Evolutionary conservation across 2,329 filamentous ascomycete genomes (phyloP).

Genomic region (Alternaria novae-zelandiae): DNA sequence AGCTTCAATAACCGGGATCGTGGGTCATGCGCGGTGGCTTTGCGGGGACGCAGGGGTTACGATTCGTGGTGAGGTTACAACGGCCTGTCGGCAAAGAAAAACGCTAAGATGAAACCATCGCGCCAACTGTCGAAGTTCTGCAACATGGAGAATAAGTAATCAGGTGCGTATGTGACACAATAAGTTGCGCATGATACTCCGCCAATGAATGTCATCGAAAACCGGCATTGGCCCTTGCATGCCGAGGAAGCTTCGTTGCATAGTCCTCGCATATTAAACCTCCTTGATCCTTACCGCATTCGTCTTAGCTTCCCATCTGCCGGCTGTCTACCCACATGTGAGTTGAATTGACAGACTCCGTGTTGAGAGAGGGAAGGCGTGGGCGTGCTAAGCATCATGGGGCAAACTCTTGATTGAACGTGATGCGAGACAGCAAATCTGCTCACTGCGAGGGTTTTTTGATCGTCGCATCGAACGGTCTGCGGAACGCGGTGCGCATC

Average conservation of each 20-base stretch:
- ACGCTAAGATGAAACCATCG: background rate
- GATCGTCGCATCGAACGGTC: background rate
- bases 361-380: slow-evolving; percentile 12
- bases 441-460: background rate
- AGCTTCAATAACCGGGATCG: slow-evolving; percentile 11
- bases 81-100: slow-evolving; percentile 1
- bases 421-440: background rate
- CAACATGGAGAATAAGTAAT: background rate
- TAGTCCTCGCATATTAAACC: slow-evolving; percentile 22
- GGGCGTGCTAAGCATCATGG: slow-evolving; percentile 5
- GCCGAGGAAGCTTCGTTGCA: slow-evolving; percentile 8
- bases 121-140: background rate
- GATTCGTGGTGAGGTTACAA: slow-evolving; percentile 19
- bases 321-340: slow-evolving; percentile 15
- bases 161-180: slow-evolving; percentile 4
- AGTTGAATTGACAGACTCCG: slow-evolving; percentile 10
- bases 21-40: slow-evolving; percentile 14
- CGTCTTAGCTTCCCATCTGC: slow-evolving; percentile 14
- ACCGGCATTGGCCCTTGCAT: background rate
- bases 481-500: background rate
- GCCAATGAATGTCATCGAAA: background rate
- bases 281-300: slow-evolving; percentile 12
- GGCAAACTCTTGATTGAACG: slow-evolving; percentile 8
- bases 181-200: background rate
- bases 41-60: slow-evolving; percentile 21